Base-by-base conservation (phyloP, 768 basidiomycete species). In the Mycena rebaudengoi region DNA sequence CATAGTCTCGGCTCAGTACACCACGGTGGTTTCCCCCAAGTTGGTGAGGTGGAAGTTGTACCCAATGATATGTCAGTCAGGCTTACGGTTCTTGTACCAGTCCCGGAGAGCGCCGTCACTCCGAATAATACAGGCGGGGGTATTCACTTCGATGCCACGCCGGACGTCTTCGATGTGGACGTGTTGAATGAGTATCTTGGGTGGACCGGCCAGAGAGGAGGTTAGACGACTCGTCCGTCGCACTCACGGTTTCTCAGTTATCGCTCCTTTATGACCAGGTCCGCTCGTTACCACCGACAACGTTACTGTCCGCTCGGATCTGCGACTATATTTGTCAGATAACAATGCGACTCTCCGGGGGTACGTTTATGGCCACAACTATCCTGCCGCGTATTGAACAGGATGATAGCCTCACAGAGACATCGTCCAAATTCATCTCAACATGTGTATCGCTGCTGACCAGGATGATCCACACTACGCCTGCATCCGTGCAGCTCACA, bases 381-480 rank as follows among this genome's bases (percentile, higher is more conserved):
- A 7, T 44, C n/a, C 14, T 20, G n/a, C 2, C 4, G n/a, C 2
- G 4, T n/a, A n/a, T 18, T 11, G 2, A 35, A 20, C 26, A 28
- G 7, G 13, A 5, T 16, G n/a, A 11, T 23, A 60, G 59, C 4
- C 50, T 60, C 11, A 30, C 59, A 2, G 30, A 33, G 33, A 44
- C 59, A 3, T 26, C 49, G 10, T 33, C 30, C 3, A 45, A 51
- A 43, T 69, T 71, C 49, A 48, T 53, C 5, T 48, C 59, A 23
- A 60, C 60, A 0, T 73, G 71, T 32, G 60, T 62, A 1, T 37
- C 44, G 7, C 45, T 72, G 7, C 35, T 73, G 25, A 30, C 51
- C 12, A 41, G 66, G 26, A 73, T 73, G 72, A 43, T 73, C 16
- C 40, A 73, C 32, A 72, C 68, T 14, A 68, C 66, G 6, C 72